A percentile compares a stretch with the other conserved stretches of the same genome.
These are phyloP conservation scores for Nematodospora valgi DNA, from an alignment of 805 yeast species.

Conservation along the genomic window DNA sequence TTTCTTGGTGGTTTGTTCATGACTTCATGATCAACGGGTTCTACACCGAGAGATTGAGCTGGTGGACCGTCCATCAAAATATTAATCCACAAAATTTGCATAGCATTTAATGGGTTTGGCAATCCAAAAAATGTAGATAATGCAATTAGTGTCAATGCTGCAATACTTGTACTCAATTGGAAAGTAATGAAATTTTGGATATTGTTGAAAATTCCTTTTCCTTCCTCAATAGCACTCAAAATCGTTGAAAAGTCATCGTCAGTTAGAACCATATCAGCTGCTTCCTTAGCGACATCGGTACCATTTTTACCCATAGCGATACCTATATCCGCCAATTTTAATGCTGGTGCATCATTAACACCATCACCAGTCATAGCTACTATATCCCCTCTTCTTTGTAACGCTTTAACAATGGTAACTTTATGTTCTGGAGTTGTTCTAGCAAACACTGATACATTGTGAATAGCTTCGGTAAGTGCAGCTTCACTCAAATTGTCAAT, in stretches of 20 bases:
- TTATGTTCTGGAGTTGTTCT: slow-evolving; percentile 95
- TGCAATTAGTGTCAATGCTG: slow-evolving; percentile 88
- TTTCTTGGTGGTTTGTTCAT: slow-evolving; percentile 96
- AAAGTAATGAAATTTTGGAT: slow-evolving; percentile 93
- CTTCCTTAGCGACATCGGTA: slow-evolving; percentile 98
- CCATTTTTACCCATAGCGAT: slow-evolving; percentile 93
- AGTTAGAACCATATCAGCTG: slow-evolving; percentile 95
- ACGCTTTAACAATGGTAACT: slow-evolving; percentile 82
- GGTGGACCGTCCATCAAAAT: slow-evolving; percentile 99
- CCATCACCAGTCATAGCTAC: slow-evolving; percentile 99
- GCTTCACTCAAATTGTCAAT: slow-evolving; percentile 72
- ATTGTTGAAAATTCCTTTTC: slow-evolving; percentile 94
- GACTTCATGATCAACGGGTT: slow-evolving; percentile 93
- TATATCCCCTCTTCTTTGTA: slow-evolving; percentile 86
- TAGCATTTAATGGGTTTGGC: slow-evolving; percentile 94
- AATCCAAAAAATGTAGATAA: slow-evolving; percentile 80
- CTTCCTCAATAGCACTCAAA: slow-evolving; percentile 91
- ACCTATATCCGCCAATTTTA: slow-evolving; percentile 93
- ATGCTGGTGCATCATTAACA: slow-evolving; percentile 98
- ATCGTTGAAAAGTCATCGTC: slow-evolving; percentile 97
- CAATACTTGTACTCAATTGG: slow-evolving; percentile 93
- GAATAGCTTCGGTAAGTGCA: slow-evolving; percentile 70
- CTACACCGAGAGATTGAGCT: slow-evolving; percentile 96
- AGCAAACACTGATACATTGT: slow-evolving; percentile 84
- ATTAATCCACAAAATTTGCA: slow-evolving; percentile 98